These are phyloP conservation scores for Floccularia luteovirens DNA, from an alignment of 768 basidiomycete genomes.

Conservation along the genomic window DNA sequence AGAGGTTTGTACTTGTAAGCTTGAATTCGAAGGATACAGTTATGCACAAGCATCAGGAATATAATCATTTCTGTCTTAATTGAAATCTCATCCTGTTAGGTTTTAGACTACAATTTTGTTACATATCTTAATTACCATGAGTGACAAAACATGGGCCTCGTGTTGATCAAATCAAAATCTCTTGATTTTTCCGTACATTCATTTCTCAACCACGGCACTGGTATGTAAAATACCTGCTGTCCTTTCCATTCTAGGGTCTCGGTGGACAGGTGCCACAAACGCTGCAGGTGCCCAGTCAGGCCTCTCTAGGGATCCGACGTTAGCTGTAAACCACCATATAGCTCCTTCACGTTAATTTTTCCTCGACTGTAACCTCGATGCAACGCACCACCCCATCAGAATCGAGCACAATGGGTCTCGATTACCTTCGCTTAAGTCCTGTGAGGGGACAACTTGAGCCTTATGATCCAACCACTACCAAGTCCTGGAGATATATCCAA, in stretches of 20 bases:
- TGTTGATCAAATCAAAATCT: conserved; percentile 2
- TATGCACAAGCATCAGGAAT: too few species aligned
- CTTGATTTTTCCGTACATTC: conserved; percentile 5
- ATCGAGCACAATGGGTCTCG: too few species aligned
- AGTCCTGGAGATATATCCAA: conserved; percentile 66
- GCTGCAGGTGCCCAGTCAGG: not conserved
- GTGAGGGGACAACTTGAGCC: conserved; percentile 72
- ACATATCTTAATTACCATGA: too few species aligned
- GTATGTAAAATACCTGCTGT: conserved; percentile 3
- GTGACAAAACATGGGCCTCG: conserved; percentile 13
- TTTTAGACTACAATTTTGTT: too few species aligned
- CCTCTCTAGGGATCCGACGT: conserved; percentile 1
- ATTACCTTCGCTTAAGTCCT: conserved; percentile 56
- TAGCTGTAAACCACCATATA: conserved; percentile 7
- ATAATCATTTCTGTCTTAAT: too few species aligned
- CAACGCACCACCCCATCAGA: too few species aligned
- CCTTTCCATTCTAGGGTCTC: not conserved
- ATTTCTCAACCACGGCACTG: conserved; percentile 5
- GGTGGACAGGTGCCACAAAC: not conserved
- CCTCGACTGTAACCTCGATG: too few species aligned
- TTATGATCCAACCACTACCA: conserved; percentile 44
- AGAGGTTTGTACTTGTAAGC: too few species aligned
- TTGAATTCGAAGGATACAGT: too few species aligned
- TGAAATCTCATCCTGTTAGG: too few species aligned
- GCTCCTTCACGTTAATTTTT: too few species aligned